A percentile compares a stretch with the other conserved stretches of the same genome.
These are phyloP conservation scores for Polychaeton citri DNA, from an alignment of 2,329 filamentous ascomycete species.

Conservation along the genomic window DNA sequence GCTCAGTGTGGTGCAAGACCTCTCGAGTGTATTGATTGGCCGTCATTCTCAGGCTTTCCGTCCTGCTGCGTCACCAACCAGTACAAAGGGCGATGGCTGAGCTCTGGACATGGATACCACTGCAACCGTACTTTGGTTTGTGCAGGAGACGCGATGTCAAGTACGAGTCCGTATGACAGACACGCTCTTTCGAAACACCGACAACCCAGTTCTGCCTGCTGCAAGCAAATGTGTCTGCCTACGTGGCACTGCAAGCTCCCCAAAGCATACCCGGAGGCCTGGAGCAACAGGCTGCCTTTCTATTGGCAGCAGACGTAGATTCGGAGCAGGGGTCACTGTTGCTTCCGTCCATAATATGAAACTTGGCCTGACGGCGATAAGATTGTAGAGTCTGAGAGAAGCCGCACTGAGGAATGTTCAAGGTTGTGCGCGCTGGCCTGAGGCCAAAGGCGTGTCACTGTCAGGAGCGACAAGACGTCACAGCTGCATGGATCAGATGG, in stretches of 20 bases:
- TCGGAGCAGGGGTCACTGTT: not conserved
- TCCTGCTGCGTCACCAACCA: too few relatives aligned
- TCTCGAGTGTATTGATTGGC: slow-evolving; percentile 33
- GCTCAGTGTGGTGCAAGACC: slow-evolving; percentile 25
- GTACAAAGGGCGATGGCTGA: too few relatives aligned
- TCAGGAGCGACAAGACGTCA: not conserved
- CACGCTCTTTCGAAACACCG: too few relatives aligned
- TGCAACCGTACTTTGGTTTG: too few relatives aligned
- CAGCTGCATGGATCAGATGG: not conserved
- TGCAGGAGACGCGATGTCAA: too few relatives aligned
- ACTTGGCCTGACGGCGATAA: too few relatives aligned
- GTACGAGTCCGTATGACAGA: too few relatives aligned
- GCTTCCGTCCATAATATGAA: not conserved
- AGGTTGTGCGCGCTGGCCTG: not conserved
- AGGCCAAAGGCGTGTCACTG: not conserved
- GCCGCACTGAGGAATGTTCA: too few relatives aligned
- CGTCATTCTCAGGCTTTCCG: not conserved
- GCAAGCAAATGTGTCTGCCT: not conserved
- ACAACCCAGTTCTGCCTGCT: too few relatives aligned
- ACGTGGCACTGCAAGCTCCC: slow-evolving; percentile 1
- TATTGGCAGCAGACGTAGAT: not conserved
- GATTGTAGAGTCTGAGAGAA: too few relatives aligned
- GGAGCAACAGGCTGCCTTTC: not conserved
- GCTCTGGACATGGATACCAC: too few relatives aligned
- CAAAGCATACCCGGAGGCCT: not conserved